Evolutionary conservation across 345 rosid genomes (phyloP), one percentile per base, ranked within the genome.

Genomic region (Aquilaria malaccensis): DNA sequence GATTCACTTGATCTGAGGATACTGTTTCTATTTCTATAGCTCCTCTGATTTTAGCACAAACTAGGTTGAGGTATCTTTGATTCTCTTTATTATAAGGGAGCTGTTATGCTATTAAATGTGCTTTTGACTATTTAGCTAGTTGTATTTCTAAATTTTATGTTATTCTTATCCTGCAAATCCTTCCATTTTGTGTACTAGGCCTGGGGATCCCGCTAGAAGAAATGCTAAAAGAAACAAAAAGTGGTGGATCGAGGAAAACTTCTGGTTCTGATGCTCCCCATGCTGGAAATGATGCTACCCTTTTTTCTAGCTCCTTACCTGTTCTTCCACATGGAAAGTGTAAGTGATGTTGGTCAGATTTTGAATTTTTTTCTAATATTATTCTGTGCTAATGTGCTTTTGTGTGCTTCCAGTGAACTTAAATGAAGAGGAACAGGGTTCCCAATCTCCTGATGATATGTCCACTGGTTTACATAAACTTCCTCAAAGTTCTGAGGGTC

Each of bases 261-360:
- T 66, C 79, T 65, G 76, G 82, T 60, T 59, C 83, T 64, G 65
- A 75, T 57, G 55, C 73, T 7, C 76, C 55, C 56, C 69, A 68
- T 67, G 71, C 76, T 49, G 76, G 82, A 31, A 79, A 71, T 67
- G 86, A 84, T 68, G 75, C 82, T n/a, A 67, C 77, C 41, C 80
- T 87, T 45, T 87, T 87, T 61, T 87, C 95, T 13, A 76, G 80
- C 76, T 87, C 95, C 10, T 70, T 87, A 30, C 95, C 94, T 50
- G 81, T 80, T 76, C 74, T 82, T 66, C 79, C 72, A n/a, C 85
- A 76, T 50, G 88, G 77, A 61, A 79, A 82, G 62, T 37, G 95
- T 84, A 82, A 15, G 90, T 60, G 45, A 15, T 60, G 5, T 52
- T 31, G 11, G 41, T 60, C 13, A 33, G 14, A 22, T 58, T 52